Evolutionary conservation across 768 basidiomycete species (phyloP), one percentile per base, ranked within the genome.

Genomic region (Clitopilus hobsonii): DNA sequence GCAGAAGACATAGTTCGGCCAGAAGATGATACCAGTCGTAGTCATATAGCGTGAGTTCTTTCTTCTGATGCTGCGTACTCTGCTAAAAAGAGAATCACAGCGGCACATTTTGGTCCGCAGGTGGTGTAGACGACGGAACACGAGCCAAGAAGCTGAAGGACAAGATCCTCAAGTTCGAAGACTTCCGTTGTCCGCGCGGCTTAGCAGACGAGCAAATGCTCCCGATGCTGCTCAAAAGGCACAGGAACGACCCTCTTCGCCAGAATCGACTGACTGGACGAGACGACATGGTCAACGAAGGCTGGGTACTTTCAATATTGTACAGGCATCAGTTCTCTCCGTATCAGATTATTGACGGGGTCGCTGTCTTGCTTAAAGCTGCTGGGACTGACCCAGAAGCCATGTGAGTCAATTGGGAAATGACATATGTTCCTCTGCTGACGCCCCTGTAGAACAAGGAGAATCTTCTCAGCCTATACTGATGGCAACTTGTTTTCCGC

Each of bases 401-500:
- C 5, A 24, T 14, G 1, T n/a, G n/a, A n/a, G n/a, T n/a, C n/a
- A n/a, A n/a, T n/a, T n/a, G n/a, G n/a, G n/a, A n/a, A n/a, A n/a
- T n/a, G n/a, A n/a, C n/a, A n/a, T 28, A 14, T 25, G 23, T 10
- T 52, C 25, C 3, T 27, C 20, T 30, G 32, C 16, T 20, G 41
- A 7, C 11, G 22, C 54, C 7, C 18, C 49, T 29, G 30, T 11
- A 79, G 78, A 47, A 60, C 66, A 23, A 59, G 62, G 8, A 70
- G 70, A 48, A 69, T 81, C 24, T 54, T 79, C 60, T 64, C 63
- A 29, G 77, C 77, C 2, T 82, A 82, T 59, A 61, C 58, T 6
- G 67, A 76, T 29, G 77, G 75, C 30, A 70, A 72, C 45, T 69
- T 72, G 1, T 82, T 76, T 55, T 81, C 79, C 0, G 61, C 80